phyloP scores from a whole-genome alignment of 2,329 filamentous ascomycete species.

The Trichoderma sp. region DNA sequence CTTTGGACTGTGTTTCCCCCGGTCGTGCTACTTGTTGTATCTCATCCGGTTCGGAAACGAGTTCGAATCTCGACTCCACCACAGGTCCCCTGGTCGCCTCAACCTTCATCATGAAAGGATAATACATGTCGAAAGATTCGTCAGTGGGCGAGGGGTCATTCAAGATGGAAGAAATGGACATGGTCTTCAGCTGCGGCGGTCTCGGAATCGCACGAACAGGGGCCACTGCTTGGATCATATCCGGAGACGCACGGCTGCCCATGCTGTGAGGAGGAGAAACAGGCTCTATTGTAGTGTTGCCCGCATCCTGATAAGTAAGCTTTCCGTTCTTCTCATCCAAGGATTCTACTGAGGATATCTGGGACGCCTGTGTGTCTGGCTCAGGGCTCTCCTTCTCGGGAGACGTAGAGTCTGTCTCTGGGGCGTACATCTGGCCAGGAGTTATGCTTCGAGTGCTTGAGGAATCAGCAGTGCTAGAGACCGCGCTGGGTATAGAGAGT shows the following conservation, averaged over 20 bases:
- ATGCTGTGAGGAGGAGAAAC: slow-evolving; percentile 42
- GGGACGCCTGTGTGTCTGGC: slow-evolving; percentile 39
- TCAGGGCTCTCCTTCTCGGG: slow-evolving; percentile 55
- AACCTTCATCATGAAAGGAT: slow-evolving; percentile 37
- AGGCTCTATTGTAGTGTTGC: slow-evolving; percentile 31
- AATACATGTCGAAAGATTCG: not conserved
- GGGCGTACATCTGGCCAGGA: slow-evolving; percentile 37
- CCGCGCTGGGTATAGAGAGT: slow-evolving; percentile 33
- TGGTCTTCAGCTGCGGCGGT: slow-evolving; percentile 33
- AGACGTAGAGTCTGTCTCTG: slow-evolving; percentile 53
- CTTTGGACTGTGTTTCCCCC: slow-evolving; percentile 14
- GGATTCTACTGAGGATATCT: slow-evolving; percentile 28
- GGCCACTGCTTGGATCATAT: slow-evolving; percentile 14
- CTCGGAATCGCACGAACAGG: not conserved
- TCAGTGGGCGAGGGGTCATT: slow-evolving; percentile 36
- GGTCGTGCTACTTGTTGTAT: slow-evolving; percentile 14
- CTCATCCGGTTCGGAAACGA: not conserved
- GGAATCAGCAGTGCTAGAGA: slow-evolving; percentile 46
- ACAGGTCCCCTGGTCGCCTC: slow-evolving; percentile 33
- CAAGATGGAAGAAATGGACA: slow-evolving; percentile 43
- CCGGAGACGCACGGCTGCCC: slow-evolving; percentile 36
- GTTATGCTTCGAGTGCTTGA: slow-evolving; percentile 35
- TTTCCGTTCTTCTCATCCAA: slow-evolving; percentile 28
- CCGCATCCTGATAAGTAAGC: slow-evolving; percentile 20
- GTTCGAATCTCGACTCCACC: slow-evolving; percentile 6